Conservation (phyloP, 495 filamentous ascomycete genomes). For the Hyaloscypha bicolor region DNA sequence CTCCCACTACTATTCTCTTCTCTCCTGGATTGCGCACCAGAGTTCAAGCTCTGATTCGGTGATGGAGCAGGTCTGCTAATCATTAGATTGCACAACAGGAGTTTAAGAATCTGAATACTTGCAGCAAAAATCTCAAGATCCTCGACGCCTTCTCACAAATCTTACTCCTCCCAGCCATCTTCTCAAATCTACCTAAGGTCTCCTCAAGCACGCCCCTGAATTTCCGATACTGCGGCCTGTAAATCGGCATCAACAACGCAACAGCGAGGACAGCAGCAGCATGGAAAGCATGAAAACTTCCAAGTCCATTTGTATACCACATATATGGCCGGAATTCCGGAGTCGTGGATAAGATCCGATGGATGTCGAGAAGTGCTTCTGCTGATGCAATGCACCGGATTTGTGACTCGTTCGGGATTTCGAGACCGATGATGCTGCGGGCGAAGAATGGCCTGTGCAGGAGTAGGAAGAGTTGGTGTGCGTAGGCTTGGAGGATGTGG, state of each 20-base stretch:
- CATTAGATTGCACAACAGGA: background rate
- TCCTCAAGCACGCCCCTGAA: conserved; percentile 13
- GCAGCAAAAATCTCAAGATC: conserved; percentile 20
- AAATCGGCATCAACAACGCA: conserved; percentile 20
- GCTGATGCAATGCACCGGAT: conserved; percentile 48
- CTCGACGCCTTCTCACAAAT: conserved; percentile 16
- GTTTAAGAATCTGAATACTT: background rate
- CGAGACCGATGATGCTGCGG: conserved; percentile 44
- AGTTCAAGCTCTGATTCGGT: background rate
- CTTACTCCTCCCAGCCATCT: conserved; percentile 6
- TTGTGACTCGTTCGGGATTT: conserved; percentile 43
- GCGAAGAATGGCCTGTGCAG: conserved; percentile 47
- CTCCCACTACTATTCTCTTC: background rate
- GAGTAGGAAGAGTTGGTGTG: conserved; percentile 50
- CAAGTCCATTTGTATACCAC: conserved; percentile 50
- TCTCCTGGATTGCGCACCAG: background rate
- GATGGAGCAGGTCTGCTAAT: conserved; percentile 2
- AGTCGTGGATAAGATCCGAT: conserved; percentile 41
- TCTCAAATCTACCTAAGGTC: conserved; percentile 6
- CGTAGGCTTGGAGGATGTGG: conserved; percentile 49
- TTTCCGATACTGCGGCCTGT: conserved; percentile 15
- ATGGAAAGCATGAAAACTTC: conserved; percentile 44
- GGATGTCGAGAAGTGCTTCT: conserved; percentile 44
- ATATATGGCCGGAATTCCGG: conserved; percentile 43
- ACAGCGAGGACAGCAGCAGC: conserved; percentile 26